Base-by-base conservation (phyloP, 2,329 filamentous ascomycete genomes). In the Capronia coronata region DNA sequence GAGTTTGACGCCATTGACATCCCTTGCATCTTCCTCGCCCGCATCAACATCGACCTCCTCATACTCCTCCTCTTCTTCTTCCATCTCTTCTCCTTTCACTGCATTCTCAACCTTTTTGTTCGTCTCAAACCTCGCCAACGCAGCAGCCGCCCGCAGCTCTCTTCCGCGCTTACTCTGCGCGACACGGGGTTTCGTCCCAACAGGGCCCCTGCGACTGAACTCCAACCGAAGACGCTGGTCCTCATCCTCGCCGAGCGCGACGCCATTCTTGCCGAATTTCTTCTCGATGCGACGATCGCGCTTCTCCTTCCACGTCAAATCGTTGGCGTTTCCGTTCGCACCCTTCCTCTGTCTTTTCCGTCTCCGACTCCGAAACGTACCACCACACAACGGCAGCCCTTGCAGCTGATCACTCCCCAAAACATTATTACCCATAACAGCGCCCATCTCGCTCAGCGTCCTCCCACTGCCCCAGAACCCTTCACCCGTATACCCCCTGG, bases 401-500 rank as follows among this genome's bases (percentile, higher is more conserved):
- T 87, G 68, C 13, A 72, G 64, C 54, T 86, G 81, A 29, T 74
- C 73, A 0, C 73, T 71, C 1, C 66, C 65, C 8, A 80, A 43
- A 22, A 59, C 70, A 1, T 71, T 72, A 40, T 80, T 75, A 35
- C 62, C 69, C 58, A 79, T 76, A 63, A 52, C 43, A 79, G 82
- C n/a, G 72, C 68, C 18, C 82, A 83, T 2, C 76, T 82, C 18
- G 71, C 69, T 46, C 38, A 93, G 66, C 5, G 76, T 70, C 32
- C 80, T 74, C 0, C 88, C 88, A 22, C 79, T 71, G 6, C 87
- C 87, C 88, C 88, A 94, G 41, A 94, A 68, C 0, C 88, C 89
- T 54, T 94, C 87, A 2, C 88, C 88, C 0, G 79, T 84, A 63
- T 93, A 94, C 1, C 74, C 74, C 48, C 75, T 78, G 1, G 66